Evolutionary conservation across 257 asterid genomes (phyloP).

Genomic region (Solanum chmielewskii): DNA sequence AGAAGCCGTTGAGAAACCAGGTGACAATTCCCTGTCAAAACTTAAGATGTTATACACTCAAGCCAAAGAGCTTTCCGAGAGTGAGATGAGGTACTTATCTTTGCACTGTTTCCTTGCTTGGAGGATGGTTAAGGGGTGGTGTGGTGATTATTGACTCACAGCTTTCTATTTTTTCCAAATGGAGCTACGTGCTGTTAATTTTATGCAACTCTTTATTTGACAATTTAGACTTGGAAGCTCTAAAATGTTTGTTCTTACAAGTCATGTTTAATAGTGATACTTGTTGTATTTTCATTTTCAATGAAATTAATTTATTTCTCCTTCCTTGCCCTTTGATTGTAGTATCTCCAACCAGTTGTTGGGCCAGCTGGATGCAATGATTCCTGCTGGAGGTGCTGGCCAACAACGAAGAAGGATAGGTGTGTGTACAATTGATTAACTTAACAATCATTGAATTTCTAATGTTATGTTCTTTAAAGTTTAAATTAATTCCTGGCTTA

Average conservation of each 20-base stretch:
- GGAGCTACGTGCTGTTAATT: background rate
- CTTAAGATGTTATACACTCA: slow-evolving; percentile 66
- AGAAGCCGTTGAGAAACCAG: slow-evolving; percentile 79
- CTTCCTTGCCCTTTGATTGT: slow-evolving; percentile 6
- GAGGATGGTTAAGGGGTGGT: background rate
- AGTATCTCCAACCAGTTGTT: slow-evolving; percentile 70
- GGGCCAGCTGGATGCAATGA: slow-evolving; percentile 59
- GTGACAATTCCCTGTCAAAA: slow-evolving; percentile 62
- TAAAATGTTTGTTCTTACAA: background rate
- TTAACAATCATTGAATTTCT: background rate
- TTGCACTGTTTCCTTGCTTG: background rate
- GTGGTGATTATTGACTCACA: background rate
- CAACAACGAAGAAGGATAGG: slow-evolving; percentile 86
- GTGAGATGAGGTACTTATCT: slow-evolving; percentile 49
- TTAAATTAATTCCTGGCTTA: background rate
- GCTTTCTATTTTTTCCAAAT: background rate
- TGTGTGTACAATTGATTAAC: slow-evolving; percentile 14
- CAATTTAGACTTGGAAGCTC: background rate
- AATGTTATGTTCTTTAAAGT: background rate
- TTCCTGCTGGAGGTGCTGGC: slow-evolving; percentile 74
- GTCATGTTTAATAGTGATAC: slow-evolving; percentile 1
- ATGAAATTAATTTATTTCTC: background rate
- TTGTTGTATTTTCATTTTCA: background rate
- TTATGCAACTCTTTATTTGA: background rate
- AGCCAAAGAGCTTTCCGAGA: slow-evolving; percentile 87